A percentile compares a stretch with the other conserved stretches of the same genome.
Evolutionary conservation across 1,284 basidiomycete species (phyloP).

Genomic region (Trichosporon coremiiforme): DNA sequence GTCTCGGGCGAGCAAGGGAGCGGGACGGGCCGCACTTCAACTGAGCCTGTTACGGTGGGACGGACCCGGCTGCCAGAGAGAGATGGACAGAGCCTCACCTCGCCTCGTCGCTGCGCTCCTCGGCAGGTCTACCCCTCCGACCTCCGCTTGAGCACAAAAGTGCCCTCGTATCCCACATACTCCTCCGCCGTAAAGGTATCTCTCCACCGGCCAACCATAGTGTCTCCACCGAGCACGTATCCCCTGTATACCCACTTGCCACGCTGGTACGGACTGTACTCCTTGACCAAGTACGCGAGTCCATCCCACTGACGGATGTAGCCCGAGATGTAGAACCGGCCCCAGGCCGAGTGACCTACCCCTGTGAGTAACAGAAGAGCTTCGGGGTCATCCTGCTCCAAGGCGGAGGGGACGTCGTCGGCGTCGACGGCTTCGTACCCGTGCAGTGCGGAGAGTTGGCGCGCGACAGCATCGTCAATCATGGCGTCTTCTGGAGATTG

Average conservation of each 20-base stretch:
- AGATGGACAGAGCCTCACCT: not conserved
- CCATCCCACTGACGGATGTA: conserved; percentile 61
- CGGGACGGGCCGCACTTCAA: not conserved
- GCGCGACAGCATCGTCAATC: conserved; percentile 42
- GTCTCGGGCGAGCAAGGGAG: no score
- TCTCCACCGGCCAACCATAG: conserved; percentile 56
- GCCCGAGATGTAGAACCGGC: conserved; percentile 59
- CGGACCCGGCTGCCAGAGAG: not conserved
- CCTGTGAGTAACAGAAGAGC: conserved; percentile 57
- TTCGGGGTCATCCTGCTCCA: conserved; percentile 30
- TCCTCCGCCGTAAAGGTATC: conserved; percentile 55
- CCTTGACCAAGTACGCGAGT: conserved; percentile 59
- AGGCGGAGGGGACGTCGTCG: conserved; percentile 41
- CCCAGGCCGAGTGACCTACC: conserved; percentile 61
- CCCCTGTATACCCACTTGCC: conserved; percentile 62
- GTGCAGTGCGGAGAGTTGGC: conserved; percentile 49
- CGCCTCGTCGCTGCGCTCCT: no score
- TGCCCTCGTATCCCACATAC: conserved; percentile 57
- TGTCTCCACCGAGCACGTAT: conserved; percentile 51
- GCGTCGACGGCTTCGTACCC: conserved; percentile 49
- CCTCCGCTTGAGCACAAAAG: conserved; percentile 54
- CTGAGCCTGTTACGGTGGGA: not conserved
- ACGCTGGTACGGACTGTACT: conserved; percentile 52
- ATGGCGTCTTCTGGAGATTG: conserved; percentile 46
- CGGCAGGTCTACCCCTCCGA: not conserved